Base-by-base conservation (phyloP, 768 basidiomycete species). In the Cubamyces lactineus region DNA sequence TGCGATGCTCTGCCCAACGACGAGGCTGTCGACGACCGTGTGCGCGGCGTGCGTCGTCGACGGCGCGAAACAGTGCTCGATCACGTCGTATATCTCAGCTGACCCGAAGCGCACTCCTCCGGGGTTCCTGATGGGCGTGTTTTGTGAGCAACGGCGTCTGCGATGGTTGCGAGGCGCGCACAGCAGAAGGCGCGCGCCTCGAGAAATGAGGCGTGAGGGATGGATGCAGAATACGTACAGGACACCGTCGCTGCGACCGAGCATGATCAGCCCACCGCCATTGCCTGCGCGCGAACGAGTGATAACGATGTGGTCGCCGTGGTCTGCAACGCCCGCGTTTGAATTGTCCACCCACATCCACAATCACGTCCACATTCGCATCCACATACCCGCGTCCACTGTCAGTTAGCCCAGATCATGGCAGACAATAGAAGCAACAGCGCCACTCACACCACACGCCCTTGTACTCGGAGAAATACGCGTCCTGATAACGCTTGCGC, bases 61-160 rank as follows among this genome's bases (percentile, higher is more conserved):
- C 41, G 79, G 68, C 11, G 82, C 80, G 71, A 88, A 88, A 67
- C 80, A 81, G 79, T 78, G 69, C 64, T 91, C 91, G 42, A 92
- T 77, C 55, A 92, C 88, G 69, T 91, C 87, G 73, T 92, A 92
- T 38, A 92, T 82, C 74, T 92, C 92, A 43, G 88, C 82, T 40
- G 89, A 88, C 42, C 91, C 91, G 71, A 92, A 92, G 30, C 91
- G 82, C 66, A 92, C 84, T n/a, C 91, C 91, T 53, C 88, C 88
- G 24, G 91, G 91, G 70, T 92, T 93, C 63, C 63, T 64, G 66
- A 86, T 87, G 70, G 30, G 43, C 28, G 49, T 43, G 58, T 21
- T 19, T 42, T 24, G 57, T 58, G 59, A 42, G 68, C 59, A 26
- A 53, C 45, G 40, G 42, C 38, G 50, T 38, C 46, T 34, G 26